Evolutionary conservation across 192 early-diverging fungal species (phyloP).

Genomic region (Kickxella alabastrina): DNA sequence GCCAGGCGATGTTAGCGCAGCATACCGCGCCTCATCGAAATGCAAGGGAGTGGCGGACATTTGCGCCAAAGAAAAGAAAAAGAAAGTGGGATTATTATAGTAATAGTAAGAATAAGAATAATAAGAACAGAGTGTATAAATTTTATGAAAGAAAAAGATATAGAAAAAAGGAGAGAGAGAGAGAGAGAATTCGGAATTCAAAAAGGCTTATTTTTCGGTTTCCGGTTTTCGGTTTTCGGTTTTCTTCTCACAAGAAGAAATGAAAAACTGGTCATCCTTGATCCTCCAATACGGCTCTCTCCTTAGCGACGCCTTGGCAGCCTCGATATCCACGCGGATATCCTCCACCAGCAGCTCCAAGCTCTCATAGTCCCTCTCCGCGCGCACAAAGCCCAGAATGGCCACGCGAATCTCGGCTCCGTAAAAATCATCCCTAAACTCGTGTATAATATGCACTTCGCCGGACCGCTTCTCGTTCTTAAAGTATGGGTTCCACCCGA

Average conservation of each 20-base stretch:
- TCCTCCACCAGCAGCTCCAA: slow-evolving; percentile 90
- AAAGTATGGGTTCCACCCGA: slow-evolving; percentile 99
- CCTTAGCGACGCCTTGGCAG: slow-evolving; percentile 24
- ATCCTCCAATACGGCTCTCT: slow-evolving; percentile 12
- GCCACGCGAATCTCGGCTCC: slow-evolving; percentile 75
- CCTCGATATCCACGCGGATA: slow-evolving; percentile 79
- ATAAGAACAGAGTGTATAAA: background rate
- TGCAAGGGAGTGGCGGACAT: slow-evolving; percentile 19
- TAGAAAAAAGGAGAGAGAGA: background rate
- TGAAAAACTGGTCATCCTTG: slow-evolving; percentile 9
- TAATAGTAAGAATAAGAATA: slow-evolving; percentile 1
- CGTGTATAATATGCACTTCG: slow-evolving; percentile 95
- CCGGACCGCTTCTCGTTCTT: slow-evolving; percentile 96
- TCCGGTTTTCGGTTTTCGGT: no score
- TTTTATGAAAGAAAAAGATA: background rate
- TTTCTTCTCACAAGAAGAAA: no score
- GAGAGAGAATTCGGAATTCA: background rate
- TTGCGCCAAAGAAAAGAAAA: background rate
- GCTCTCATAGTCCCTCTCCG: slow-evolving; percentile 83
- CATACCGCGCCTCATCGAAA: slow-evolving; percentile 53
- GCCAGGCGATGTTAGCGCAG: slow-evolving; percentile 38
- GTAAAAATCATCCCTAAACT: slow-evolving; percentile 89
- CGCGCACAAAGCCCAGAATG: slow-evolving; percentile 83
- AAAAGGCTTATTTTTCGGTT: no score
- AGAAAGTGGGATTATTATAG: background rate